These are phyloP conservation scores for Mortierella sp. DNA, from an alignment of 371 early-diverging fungal genomes.

Conservation along the genomic window DNA sequence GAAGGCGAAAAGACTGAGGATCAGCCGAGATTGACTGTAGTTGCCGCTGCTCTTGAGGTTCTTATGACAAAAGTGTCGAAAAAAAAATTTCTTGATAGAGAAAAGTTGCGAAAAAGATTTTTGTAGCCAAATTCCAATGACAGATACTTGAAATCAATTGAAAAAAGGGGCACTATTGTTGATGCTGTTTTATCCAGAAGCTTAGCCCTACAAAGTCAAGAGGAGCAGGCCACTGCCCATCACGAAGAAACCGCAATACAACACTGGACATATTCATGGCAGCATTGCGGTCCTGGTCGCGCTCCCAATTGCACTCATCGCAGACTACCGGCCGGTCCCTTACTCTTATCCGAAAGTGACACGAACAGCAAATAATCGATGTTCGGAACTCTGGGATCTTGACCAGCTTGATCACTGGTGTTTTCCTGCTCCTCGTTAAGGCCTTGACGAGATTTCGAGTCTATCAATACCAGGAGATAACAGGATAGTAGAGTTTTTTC, in stretches of 20 bases:
- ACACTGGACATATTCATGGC: too few species aligned
- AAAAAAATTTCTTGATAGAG: too few species aligned
- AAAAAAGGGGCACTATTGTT: too few species aligned
- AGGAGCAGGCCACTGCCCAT: slow-evolving; percentile 16
- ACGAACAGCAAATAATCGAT: slow-evolving; percentile 17
- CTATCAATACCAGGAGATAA: slow-evolving; percentile 14
- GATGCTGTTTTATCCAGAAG: slow-evolving; percentile 19
- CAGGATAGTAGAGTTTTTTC: slow-evolving; percentile 16
- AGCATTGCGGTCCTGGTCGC: slow-evolving; percentile 17
- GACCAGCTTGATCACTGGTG: slow-evolving; percentile 26
- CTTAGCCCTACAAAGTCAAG: slow-evolving; percentile 20
- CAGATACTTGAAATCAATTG: too few species aligned
- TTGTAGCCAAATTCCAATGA: too few species aligned
- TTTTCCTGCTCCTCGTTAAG: slow-evolving; percentile 21
- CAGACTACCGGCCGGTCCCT: slow-evolving; percentile 19
- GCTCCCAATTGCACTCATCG: slow-evolving; percentile 12
- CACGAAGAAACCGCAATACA: slow-evolving; percentile 7
- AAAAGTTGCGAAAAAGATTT: too few species aligned
- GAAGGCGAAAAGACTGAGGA: too few species aligned
- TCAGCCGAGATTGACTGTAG: too few species aligned
- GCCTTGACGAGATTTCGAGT: slow-evolving; percentile 20
- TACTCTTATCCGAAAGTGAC: slow-evolving; percentile 5
- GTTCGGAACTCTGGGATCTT: slow-evolving; percentile 27
- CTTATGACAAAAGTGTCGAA: too few species aligned
- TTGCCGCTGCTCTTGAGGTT: too few species aligned